Evolutionary conservation across 768 basidiomycete genomes (phyloP), one percentile per base, ranked within the genome.

Genomic region (Pulveroboletus sp.): DNA sequence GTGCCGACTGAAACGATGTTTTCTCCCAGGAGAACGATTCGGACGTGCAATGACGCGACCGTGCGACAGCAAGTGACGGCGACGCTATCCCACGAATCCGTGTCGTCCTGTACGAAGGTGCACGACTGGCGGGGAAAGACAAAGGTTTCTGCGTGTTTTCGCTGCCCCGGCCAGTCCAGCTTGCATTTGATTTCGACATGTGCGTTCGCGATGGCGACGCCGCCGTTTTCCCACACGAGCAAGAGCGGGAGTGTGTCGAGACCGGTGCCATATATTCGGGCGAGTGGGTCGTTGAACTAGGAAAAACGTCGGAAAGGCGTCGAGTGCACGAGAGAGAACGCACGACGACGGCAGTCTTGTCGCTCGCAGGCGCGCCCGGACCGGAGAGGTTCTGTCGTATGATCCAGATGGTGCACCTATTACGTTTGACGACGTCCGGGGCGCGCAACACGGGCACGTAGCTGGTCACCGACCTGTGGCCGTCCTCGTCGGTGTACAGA

Each of bases 311-410:
- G 30, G 29, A 34, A 56, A 49, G 39, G 35, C 27, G n/a, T n/a
- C n/a, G n/a, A n/a, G n/a, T n/a, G n/a, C n/a, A n/a, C n/a, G n/a
- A 40, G 27, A 41, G 32, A 27, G 30, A 35, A 73, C 82, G 50
- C 60, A 84, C 80, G 55, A 76, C 61, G 31, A 69, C 60, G 26
- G 63, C 62, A 45, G 63, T 75, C 65, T 73, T 77, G 69, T 75
- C 67, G 64, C 68, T 35, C 59, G 68, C 47, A 54, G 58, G 24
- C 12, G 45, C 24, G 47, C 57, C 53, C 62, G 55, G 62, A 14
- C 71, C 69, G 26, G 71, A 73, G n/a, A 78, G 49, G 49, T 71
- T 71, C 57, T 85, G 79, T 56, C 70, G 75, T 82, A 86, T 86
- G 47, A 72, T 69, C 78, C 82, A 85, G 43, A 87, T 67, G 0